Conservation (phyloP, 768 basidiomycete genomes). For the Leccinum fibrillosum region DNA sequence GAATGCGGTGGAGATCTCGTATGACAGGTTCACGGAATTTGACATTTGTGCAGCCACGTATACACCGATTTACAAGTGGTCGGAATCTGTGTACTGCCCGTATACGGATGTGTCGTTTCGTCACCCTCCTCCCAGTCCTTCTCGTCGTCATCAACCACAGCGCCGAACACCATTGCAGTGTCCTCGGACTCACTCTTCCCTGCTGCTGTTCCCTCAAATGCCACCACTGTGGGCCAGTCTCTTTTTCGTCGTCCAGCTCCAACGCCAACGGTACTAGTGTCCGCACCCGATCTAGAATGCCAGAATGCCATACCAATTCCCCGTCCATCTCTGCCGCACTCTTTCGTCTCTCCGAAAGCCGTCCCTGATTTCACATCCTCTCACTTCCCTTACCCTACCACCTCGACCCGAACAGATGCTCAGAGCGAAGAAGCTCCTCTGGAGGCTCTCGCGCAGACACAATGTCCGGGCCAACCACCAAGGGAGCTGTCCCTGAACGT, state of each 20-base stretch:
- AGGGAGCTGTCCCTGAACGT: constrained; percentile 15
- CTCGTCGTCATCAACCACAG: no score
- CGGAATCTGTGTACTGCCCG: constrained; percentile 77
- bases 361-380: constrained; percentile 14
- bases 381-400: constrained; percentile 17
- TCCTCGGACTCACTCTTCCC: no score
- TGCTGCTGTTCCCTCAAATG: no score
- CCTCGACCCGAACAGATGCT: constrained; percentile 24
- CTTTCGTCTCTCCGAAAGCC: constrained; percentile 30
- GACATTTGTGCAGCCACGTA: constrained; percentile 90
- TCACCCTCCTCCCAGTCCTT: no score
- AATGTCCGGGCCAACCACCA: constrained; percentile 8
- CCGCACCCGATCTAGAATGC: constrained; percentile 8
- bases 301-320: not conserved
- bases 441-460: constrained; percentile 22
- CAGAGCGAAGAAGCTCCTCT: constrained; percentile 25
- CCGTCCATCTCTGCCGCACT: constrained; percentile 30
- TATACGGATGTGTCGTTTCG: constrained; percentile 83
- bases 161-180: no score
- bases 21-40: constrained; percentile 95
- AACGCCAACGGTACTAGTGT: constrained; percentile 1
- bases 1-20: constrained; percentile 87
- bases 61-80: constrained; percentile 92
- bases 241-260: constrained; percentile 23
- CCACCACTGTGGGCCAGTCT: constrained; percentile 23